Evolutionary conservation across 768 basidiomycete genomes (phyloP).

Genomic region (Nidularia sp.): DNA sequence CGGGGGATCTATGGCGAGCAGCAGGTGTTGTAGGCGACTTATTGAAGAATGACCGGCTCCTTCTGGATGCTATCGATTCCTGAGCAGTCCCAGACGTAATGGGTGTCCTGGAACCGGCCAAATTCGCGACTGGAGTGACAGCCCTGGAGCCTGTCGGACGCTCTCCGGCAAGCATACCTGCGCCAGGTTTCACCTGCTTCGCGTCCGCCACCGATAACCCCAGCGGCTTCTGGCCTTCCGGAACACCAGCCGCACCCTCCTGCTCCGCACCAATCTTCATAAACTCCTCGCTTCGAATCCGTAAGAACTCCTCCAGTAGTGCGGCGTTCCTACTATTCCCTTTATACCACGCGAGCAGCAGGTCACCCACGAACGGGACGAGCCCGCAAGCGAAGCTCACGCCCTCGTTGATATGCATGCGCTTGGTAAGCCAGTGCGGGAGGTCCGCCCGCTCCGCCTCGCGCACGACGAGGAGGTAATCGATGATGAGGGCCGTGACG

Average conservation of each 20-base stretch:
- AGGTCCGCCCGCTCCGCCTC: constrained; percentile 74
- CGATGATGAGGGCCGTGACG: constrained; percentile 54
- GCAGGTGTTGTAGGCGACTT: too few relatives aligned
- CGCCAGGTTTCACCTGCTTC: constrained; percentile 43
- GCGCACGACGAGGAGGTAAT: constrained; percentile 73
- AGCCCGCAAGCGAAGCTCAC: constrained; percentile 59
- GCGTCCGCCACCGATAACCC: constrained; percentile 15
- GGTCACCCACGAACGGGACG: constrained; percentile 72
- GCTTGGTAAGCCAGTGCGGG: constrained; percentile 57
- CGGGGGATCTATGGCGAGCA: too few relatives aligned
- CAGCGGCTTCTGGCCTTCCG: too few relatives aligned
- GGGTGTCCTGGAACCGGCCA: too few relatives aligned
- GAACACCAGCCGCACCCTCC: too few relatives aligned
- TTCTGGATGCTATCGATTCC: too few relatives aligned
- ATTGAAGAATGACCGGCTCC: too few relatives aligned
- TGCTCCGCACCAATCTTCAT: constrained; percentile 27
- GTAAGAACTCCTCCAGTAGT: constrained; percentile 80
- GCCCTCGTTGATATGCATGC: constrained; percentile 77
- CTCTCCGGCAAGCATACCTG: constrained; percentile 26
- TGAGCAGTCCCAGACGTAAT: too few relatives aligned
- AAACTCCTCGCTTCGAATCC: constrained; percentile 67
- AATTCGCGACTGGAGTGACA: too few relatives aligned
- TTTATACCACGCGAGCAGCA: constrained; percentile 75
- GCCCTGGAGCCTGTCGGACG: too few relatives aligned
- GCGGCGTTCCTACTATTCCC: constrained; percentile 88